Percentiles rank a stretch among this genome's conserved stretches.
Evolutionary conservation across 306 rosid species (phyloP).

Genomic region (Abrus pulchellus): DNA sequence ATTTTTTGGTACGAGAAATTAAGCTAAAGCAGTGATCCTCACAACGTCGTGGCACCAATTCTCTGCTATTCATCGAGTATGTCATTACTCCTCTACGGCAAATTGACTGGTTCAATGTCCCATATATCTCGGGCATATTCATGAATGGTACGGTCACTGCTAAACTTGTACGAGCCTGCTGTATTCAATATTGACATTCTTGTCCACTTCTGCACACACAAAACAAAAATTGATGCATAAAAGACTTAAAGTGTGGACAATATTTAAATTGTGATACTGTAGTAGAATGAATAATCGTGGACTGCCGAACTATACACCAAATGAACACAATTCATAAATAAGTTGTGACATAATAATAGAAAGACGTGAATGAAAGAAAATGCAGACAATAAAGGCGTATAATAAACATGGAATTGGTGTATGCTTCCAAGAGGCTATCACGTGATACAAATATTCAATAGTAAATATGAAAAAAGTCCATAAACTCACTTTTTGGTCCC

Average conservation of each 20-base stretch:
- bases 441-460: conserved; percentile 36
- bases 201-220: conserved; percentile 82
- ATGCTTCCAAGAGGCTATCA: conserved; percentile 37
- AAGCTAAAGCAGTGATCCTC: conserved; percentile 29
- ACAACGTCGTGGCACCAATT: conserved; percentile 40
- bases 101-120: conserved; percentile 75
- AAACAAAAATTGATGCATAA: conserved; percentile 26
- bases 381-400: conserved; percentile 12
- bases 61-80: conserved; percentile 9
- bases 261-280: too few species aligned
- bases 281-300: conserved; percentile 13
- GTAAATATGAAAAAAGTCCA: conserved; percentile 32
- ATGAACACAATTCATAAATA: conserved; percentile 28
- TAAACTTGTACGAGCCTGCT: conserved; percentile 95
- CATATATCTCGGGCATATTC: conserved; percentile 94
- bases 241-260: background rate
- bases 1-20: conserved; percentile 26
- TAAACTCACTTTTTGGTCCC: conserved; percentile 75
- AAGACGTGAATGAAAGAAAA: background rate
- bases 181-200: conserved; percentile 96
- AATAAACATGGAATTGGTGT: conserved; percentile 38
- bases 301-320: conserved; percentile 20
- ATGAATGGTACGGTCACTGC: conserved; percentile 97
- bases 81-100: conserved; percentile 58
- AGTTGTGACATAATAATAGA: conserved; percentile 25